Evolutionary conservation across 2,329 filamentous ascomycete genomes (phyloP).

Genomic region (Penicillium concentricum): DNA sequence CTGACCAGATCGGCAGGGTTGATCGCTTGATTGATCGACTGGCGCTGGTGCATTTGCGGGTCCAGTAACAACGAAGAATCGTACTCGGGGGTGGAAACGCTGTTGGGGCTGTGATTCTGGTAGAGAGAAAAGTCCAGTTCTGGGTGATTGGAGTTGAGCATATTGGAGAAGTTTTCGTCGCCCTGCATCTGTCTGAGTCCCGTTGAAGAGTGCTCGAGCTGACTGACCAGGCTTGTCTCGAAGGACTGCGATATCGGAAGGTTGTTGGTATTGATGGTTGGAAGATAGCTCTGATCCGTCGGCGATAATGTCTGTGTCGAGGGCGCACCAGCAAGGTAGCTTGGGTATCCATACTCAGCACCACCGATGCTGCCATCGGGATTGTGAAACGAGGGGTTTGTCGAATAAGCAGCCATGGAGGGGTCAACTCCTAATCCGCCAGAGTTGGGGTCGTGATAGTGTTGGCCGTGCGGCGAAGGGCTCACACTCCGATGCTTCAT

Average conservation of each 20-base stretch:
- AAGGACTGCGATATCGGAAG: conserved; percentile 39
- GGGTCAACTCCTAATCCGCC: conserved; percentile 37
- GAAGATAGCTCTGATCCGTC: conserved; percentile 36
- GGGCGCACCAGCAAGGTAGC: conserved; percentile 36
- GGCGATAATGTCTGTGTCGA: conserved; percentile 31
- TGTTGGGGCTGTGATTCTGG: conserved; percentile 33
- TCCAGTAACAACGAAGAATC: conserved; percentile 42
- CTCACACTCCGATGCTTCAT: conserved; percentile 44
- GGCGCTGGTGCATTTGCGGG: conserved; percentile 39
- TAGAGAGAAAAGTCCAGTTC: conserved; percentile 44
- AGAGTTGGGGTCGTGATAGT: conserved; percentile 35
- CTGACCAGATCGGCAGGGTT: conserved; percentile 50
- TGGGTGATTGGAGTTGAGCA: conserved; percentile 39
- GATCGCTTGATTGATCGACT: conserved; percentile 42
- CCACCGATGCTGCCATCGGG: conserved; percentile 25
- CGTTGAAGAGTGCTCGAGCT: conserved; percentile 34
- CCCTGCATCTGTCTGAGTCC: conserved; percentile 28
- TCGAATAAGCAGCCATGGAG: conserved; percentile 35
- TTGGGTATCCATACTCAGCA: conserved; percentile 37
- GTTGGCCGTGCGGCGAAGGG: conserved; percentile 43
- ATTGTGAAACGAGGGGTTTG: conserved; percentile 34
- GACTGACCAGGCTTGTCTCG: conserved; percentile 37
- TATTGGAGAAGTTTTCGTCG: conserved; percentile 40
- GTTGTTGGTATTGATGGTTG: conserved; percentile 24
- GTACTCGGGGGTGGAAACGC: conserved; percentile 34